These are phyloP conservation scores for Apiotrichum laibachii DNA, from an alignment of 1,284 basidiomycete genomes.

Conservation along the genomic window DNA sequence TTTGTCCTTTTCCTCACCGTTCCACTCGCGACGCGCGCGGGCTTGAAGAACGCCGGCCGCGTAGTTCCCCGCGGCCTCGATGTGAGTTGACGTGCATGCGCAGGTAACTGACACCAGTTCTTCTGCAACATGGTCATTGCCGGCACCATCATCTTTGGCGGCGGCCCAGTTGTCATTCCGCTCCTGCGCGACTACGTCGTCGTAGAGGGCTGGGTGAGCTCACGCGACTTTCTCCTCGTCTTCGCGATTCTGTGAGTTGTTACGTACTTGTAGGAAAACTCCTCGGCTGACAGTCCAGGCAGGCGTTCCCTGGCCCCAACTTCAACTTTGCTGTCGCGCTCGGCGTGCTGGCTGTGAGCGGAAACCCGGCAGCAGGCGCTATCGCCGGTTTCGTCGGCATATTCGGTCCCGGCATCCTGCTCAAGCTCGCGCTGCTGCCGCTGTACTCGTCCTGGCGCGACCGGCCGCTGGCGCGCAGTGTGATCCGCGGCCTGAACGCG, in stretches of 20 bases:
- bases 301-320: constrained; percentile 60
- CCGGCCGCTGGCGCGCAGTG: constrained; percentile 49
- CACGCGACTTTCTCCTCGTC: constrained; percentile 60
- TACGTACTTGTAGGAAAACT: background rate
- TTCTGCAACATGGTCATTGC: constrained; percentile 55
- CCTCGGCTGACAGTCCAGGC: constrained; percentile 31
- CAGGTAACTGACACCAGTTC: constrained; percentile 28
- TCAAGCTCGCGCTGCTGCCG: constrained; percentile 58
- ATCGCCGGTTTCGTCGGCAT: constrained; percentile 57
- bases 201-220: constrained; percentile 50
- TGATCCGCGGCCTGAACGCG: constrained; percentile 59
- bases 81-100: constrained; percentile 15
- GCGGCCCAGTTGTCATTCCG: constrained; percentile 62
- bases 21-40: constrained; percentile 33
- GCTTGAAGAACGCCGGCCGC: constrained; percentile 44
- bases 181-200: constrained; percentile 60
- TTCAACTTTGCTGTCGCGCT: constrained; percentile 62
- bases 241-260: constrained; percentile 55
- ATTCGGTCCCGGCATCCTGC: constrained; percentile 57
- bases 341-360: constrained; percentile 53
- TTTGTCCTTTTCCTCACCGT: constrained; percentile 45
- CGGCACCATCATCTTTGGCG: constrained; percentile 61
- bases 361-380: constrained; percentile 52
- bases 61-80: constrained; percentile 39
- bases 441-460: constrained; percentile 55